A percentile compares a stretch with the other conserved stretches of the same genome.
phyloP scores from a whole-genome alignment of 257 asterid species.

The Plectranthus barbatus region DNA sequence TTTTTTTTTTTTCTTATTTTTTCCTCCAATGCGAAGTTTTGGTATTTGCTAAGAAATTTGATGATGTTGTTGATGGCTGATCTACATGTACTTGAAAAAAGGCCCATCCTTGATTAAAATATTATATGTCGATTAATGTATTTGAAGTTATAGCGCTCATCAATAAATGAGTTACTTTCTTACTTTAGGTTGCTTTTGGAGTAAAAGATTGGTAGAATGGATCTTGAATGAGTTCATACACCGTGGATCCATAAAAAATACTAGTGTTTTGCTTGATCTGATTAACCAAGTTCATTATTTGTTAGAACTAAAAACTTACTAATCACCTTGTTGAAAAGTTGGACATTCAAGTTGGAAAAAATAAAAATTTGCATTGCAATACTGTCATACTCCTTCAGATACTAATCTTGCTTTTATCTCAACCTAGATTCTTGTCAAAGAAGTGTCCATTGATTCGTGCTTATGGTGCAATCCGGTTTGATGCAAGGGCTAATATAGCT shows the following conservation, averaged over 20 bases:
- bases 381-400: neutral
- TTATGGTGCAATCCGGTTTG: constrained; percentile 90
- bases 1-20: too few relatives aligned
- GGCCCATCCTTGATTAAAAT: neutral
- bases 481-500: constrained; percentile 46
- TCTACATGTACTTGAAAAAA: too few relatives aligned
- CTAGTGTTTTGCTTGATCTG: too few relatives aligned
- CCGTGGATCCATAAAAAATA: too few relatives aligned
- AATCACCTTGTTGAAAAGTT: neutral
- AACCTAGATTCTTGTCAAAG: constrained; percentile 68
- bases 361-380: neutral
- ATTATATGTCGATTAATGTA: neutral
- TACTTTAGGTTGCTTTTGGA: neutral
- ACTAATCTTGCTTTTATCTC: constrained; percentile 11
- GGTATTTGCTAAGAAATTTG: too few relatives aligned
- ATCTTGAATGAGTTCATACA: too few relatives aligned
- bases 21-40: too few relatives aligned
- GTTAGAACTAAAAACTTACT: neutral
- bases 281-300: too few relatives aligned
- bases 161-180: too few relatives aligned
- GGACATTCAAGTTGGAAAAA: neutral
- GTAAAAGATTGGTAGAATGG: too few relatives aligned
- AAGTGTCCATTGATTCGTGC: constrained; percentile 85
- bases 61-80: too few relatives aligned
- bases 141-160: neutral